These are phyloP conservation scores for Fusarium heterosporum DNA, from an alignment of 2,329 filamentous ascomycete species.

Conservation along the genomic window DNA sequence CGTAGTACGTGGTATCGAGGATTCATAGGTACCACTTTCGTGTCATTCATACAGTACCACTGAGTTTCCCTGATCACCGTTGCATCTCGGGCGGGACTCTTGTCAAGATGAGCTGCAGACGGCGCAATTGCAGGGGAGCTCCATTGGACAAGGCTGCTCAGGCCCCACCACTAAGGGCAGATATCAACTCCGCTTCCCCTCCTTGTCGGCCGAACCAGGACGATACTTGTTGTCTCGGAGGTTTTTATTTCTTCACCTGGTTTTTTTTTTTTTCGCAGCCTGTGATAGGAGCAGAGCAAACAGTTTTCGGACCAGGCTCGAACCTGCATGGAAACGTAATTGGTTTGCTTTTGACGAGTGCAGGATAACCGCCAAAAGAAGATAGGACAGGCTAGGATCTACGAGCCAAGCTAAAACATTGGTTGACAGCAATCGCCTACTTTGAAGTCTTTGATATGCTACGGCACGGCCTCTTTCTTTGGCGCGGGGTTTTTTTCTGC, in stretches of 20 bases:
- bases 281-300: not conserved
- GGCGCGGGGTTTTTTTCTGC: constrained; percentile 34
- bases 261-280: not conserved
- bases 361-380: constrained; percentile 31
- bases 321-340: constrained; percentile 39
- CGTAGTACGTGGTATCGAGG: constrained; percentile 29
- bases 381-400: constrained; percentile 20
- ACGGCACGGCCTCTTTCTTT: constrained; percentile 24
- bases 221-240: not conserved
- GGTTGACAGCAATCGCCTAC: constrained; percentile 34
- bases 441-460: constrained; percentile 19
- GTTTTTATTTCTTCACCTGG: not conserved
- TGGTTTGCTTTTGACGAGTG: constrained; percentile 29
- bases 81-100: constrained; percentile 38
- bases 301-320: not conserved
- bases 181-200: constrained; percentile 35
- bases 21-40: constrained; percentile 21
- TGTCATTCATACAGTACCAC: constrained; percentile 40
- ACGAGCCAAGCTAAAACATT: constrained; percentile 35
- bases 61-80: constrained; percentile 40
- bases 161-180: constrained; percentile 34
- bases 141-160: constrained; percentile 29
- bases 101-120: constrained; percentile 39
- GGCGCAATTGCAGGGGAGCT: constrained; percentile 18
- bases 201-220: constrained; percentile 40